Evolutionary conservation across 1,139 yeast species (phyloP), one percentile per base, ranked within the genome.

Genomic region (Hyphopichia fennica): DNA sequence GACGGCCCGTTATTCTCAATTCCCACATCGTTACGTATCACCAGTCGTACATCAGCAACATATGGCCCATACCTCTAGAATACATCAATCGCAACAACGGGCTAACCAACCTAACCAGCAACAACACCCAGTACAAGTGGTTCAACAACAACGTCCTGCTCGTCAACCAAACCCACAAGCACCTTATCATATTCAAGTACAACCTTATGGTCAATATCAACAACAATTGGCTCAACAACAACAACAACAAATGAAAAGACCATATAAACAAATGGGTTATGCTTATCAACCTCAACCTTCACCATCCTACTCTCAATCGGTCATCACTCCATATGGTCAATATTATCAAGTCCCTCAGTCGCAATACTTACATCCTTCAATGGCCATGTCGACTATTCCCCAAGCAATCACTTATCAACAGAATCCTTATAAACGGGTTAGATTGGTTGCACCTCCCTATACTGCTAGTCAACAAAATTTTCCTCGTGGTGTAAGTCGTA

Each of bases 401-500:
- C 29, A 14, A 27, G 10, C 14, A 20, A 15, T 6, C 11, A 8
- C 18, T 15, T 29, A 29, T 29, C 32, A 29, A 15, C 5, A 14
- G 5, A 20, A 31, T 16, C 37, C 37, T 23, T 34, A 23, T 10
- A 37, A 37, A 15, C 18, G 34, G 5, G 28, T 37, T 3, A 11
- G 39, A 16, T 20, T 37, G 7, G 3, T 20, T 3, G 27, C 41
- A 6, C 41, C 38, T 6, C 50, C 53, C 1, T 42, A 43, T 14
- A 41, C 49, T 8, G 18, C 53, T 15, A 33, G 43, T 3, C 37
- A 49, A 2, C 49, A 48, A n/a, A 42, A 36, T 27, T 43, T 49
- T 30, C 49, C 53, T 11, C 40, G 41, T 15, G 3, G 17, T n/a
- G 17, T n/a, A n/a, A 8, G n/a, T 10, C 15, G 31, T n/a, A 13